Conservation (phyloP, 2,329 filamentous ascomycete species). For the Xylaria sp. region DNA sequence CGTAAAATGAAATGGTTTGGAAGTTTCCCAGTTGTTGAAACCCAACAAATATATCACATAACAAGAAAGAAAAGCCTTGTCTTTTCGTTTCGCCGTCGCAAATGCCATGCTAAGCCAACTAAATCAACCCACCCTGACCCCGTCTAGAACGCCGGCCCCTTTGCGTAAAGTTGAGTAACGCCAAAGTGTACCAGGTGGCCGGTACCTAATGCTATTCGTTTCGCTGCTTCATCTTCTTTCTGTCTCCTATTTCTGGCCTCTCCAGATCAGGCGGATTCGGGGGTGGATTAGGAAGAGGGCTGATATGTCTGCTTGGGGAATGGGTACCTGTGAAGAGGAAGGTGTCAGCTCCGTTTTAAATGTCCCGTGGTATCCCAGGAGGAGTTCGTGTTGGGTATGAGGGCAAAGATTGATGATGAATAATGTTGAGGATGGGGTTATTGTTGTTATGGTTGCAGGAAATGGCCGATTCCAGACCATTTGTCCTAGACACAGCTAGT, state of each 20-base stretch:
- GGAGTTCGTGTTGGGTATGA: neutral
- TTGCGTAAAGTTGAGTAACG: conserved; percentile 47
- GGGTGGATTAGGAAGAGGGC: conserved; percentile 44
- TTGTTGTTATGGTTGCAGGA: conserved; percentile 2
- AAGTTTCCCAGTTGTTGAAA: conserved; percentile 37
- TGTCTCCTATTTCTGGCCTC: conserved; percentile 19
- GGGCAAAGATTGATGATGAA: neutral
- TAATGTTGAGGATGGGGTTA: conserved; percentile 1
- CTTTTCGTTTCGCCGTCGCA: conserved; percentile 27
- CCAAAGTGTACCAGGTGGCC: conserved; percentile 38
- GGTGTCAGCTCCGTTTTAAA: conserved; percentile 25
- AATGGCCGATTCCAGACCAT: neutral
- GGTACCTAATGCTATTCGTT: conserved; percentile 32
- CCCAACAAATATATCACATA: conserved; percentile 29
- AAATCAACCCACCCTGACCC: conserved; percentile 16
- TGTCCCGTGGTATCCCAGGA: neutral
- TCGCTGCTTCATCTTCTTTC: conserved; percentile 3
- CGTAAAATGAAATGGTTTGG: conserved; percentile 20
- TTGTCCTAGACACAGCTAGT: conserved; percentile 9
- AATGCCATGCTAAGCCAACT: conserved; percentile 26
- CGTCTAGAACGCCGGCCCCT: conserved; percentile 37
- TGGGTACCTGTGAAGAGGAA: conserved; percentile 65
- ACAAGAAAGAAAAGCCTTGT: conserved; percentile 17
- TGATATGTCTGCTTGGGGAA: conserved; percentile 81
- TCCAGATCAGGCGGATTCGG: conserved; percentile 27